Evolutionary conservation across 2,329 filamentous ascomycete species (phyloP).

Genomic region (Penicillium thymicola): DNA sequence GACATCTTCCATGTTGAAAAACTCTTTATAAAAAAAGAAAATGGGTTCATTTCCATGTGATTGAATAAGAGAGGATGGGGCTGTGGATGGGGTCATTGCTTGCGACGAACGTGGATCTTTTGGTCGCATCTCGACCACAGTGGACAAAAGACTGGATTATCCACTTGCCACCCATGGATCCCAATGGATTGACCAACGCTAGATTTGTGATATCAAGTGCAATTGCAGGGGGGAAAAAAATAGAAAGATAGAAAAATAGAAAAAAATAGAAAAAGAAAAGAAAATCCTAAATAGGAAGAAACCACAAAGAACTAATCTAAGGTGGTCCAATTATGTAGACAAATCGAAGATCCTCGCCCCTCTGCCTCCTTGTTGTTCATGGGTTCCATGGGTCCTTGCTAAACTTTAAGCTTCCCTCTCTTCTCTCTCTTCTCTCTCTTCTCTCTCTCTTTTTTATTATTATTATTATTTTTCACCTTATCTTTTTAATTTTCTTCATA

Average conservation of each 20-base stretch:
- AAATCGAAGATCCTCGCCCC: slow-evolving; percentile 19
- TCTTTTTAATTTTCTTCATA: background rate
- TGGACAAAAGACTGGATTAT: slow-evolving; percentile 13
- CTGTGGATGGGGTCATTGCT: slow-evolving; percentile 17
- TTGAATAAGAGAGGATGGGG: background rate
- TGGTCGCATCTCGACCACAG: slow-evolving; percentile 3
- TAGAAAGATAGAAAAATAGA: background rate
- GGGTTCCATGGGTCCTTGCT: background rate
- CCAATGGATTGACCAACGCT: slow-evolving; percentile 2
- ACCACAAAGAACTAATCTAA: background rate
- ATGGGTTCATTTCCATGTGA: background rate
- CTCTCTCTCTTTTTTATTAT: slow-evolving; percentile 1
- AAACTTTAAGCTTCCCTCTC: slow-evolving; percentile 16
- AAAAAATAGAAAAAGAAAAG: background rate
- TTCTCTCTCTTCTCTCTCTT: slow-evolving; percentile 8
- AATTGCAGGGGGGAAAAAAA: background rate
- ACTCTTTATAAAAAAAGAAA: background rate
- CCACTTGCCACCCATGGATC: slow-evolving; percentile 1
- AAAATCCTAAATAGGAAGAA: background rate
- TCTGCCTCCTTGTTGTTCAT: slow-evolving; percentile 8
- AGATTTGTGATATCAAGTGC: background rate
- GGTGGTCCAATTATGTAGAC: slow-evolving; percentile 17
- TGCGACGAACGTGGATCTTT: background rate
- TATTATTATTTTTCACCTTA: background rate
- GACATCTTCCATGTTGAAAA: background rate